Evolutionary conservation across 768 basidiomycete genomes (phyloP).

Genomic region (Pleurotus cornucopiae): DNA sequence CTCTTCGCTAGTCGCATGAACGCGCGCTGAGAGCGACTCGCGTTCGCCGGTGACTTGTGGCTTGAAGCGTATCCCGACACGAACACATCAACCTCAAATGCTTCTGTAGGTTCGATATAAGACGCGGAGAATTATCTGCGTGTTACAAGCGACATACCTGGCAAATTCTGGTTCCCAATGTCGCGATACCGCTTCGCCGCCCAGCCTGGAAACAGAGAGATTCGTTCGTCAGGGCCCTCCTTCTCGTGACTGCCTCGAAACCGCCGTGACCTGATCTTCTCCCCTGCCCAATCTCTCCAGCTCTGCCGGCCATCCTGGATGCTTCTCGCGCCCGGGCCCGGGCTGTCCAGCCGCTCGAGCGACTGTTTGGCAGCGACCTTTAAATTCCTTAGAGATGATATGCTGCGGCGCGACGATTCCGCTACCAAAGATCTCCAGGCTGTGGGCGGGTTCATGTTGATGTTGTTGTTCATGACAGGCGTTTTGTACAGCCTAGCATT

Average conservation of each 20-base stretch:
- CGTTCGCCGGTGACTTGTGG: constrained; percentile 51
- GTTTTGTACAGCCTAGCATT: no score
- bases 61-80: constrained; percentile 75
- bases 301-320: constrained; percentile 25
- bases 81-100: constrained; percentile 70
- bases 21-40: constrained; percentile 70
- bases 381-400: constrained; percentile 25
- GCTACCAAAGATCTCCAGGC: constrained; percentile 28
- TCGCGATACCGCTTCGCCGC: constrained; percentile 50
- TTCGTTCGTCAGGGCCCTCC: constrained; percentile 31
- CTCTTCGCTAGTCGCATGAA: constrained; percentile 79
- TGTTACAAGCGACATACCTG: constrained; percentile 20
- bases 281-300: constrained; percentile 63
- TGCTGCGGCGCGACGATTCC: constrained; percentile 21
- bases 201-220: constrained; percentile 80
- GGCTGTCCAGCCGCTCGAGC: constrained; percentile 17
- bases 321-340: constrained; percentile 13
- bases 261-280: constrained; percentile 40
- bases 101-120: constrained; percentile 23
- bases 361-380: constrained; percentile 40
- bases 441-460: constrained; percentile 28
- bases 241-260: constrained; percentile 9
- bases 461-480: constrained; percentile 19
- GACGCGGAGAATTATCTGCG: not conserved
- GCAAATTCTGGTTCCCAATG: constrained; percentile 12